A percentile compares a stretch with the other conserved stretches of the same genome.
These are phyloP conservation scores for Dioscorea zingiberensis DNA, from an alignment of 106 monocot genomes.

Conservation along the genomic window DNA sequence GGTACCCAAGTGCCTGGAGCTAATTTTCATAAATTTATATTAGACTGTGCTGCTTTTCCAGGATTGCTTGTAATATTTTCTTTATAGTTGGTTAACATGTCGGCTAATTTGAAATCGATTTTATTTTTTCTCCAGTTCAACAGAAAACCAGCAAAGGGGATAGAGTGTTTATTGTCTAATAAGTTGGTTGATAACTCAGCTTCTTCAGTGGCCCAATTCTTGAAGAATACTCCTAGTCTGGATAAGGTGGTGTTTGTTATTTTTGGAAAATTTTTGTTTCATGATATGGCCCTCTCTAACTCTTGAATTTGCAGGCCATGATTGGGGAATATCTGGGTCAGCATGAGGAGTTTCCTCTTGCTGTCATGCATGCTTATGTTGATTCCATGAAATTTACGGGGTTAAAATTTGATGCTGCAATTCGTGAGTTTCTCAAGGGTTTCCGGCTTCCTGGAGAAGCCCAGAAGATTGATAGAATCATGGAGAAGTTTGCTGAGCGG, in stretches of 20 bases:
- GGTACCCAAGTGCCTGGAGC: slow-evolving; percentile 22
- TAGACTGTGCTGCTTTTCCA: too few species aligned
- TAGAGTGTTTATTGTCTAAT: slow-evolving; percentile 73
- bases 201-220: slow-evolving; percentile 69
- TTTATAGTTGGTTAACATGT: too few species aligned
- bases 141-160: slow-evolving; percentile 75
- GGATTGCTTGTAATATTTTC: too few species aligned
- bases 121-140: neutral
- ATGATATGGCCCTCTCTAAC: slow-evolving; percentile 1
- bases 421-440: slow-evolving; percentile 88
- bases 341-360: slow-evolving; percentile 88
- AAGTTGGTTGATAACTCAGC: slow-evolving; percentile 79
- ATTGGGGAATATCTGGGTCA: slow-evolving; percentile 99
- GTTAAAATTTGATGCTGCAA: slow-evolving; percentile 89
- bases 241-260: slow-evolving; percentile 62
- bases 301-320: slow-evolving; percentile 50
- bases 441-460: slow-evolving; percentile 98
- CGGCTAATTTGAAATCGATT: too few species aligned
- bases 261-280: neutral
- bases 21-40: too few species aligned
- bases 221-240: slow-evolving; percentile 74
- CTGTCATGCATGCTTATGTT: slow-evolving; percentile 99
- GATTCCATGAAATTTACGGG: slow-evolving; percentile 96
- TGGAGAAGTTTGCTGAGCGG: slow-evolving; percentile 99
- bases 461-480: slow-evolving; percentile 97